Evolutionary conservation across 1,284 basidiomycete species (phyloP), one percentile per base, ranked within the genome.

Genomic region (Hemileia vastatrix): DNA sequence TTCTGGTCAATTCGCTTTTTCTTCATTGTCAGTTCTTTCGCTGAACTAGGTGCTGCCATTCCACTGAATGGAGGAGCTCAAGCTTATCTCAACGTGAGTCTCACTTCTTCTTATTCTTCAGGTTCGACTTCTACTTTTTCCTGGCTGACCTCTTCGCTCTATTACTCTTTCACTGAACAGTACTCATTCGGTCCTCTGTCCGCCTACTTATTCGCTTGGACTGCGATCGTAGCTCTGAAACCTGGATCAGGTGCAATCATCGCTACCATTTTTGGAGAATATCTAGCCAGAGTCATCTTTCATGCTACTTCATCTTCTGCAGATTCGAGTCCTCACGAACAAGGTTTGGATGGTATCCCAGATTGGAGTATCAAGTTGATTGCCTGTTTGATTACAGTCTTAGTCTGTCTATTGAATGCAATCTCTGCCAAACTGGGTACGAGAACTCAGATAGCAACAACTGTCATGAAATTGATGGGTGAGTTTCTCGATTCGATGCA

Each of bases 11-110:
- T n/a, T n/a, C n/a, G n/a, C n/a, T n/a, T n/a, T n/a, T n/a, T n/a
- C n/a, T n/a, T n/a, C n/a, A n/a, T n/a, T n/a, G n/a, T n/a, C n/a
- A n/a, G n/a, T 6, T 63, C 59, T 11, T 70, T 71, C 18, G 69
- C 71, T 0, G 72, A 67, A 50, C 43, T 67, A 3, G 80, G 79
- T 1, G 77, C 78, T 44, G 77, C 79, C 0, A 80, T 81, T 23
- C 80, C 79, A 0, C 66, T 80, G 6, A 80, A 92, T 69, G 92
- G 91, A 24, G 92, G 92, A 23, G 85, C 90, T 11, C 92, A 95
- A 45, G 91, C 86, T n/a, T 88, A 97, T 76, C 83, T 96, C 92
- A 87, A 74, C 80, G n/a, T n/a, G n/a, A n/a, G n/a, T n/a, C n/a
- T n/a, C n/a, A n/a, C n/a, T 32, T 5, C 23, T 49, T 11, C n/a